Evolutionary conservation across 1,139 yeast genomes (phyloP), one percentile per base, ranked within the genome.

Genomic region (Hemisphaericaspora xylofermentans): DNA sequence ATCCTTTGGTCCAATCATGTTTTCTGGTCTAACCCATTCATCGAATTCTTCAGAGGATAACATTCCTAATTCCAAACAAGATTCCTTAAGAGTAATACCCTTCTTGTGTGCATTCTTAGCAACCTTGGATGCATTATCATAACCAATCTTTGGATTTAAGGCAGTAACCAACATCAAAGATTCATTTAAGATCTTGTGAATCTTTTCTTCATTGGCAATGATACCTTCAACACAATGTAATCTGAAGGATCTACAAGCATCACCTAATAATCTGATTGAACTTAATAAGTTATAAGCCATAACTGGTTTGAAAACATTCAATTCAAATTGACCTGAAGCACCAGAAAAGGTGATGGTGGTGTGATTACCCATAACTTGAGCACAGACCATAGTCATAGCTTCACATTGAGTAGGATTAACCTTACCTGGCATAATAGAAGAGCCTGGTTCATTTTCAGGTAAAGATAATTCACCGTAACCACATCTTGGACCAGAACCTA

Each of bases 361-460:
- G 68, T 94, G 84, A 81, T 94, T 93, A 65, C 98, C 98, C 65
- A 93, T 87, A 28, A 93, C 98, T 75, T 93, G 98, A 48, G 95
- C 81, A 61, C 96, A 91, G 46, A 91, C 96, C 96, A 94, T 95
- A 50, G 98, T 93, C 67, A 93, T 74, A 43, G 98, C 98, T 76
- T 93, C 98, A 68, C 91, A 89, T 75, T 93, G 98, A 44, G 98
- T 93, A 53, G 98, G 98, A 78, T 93, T 93, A 51, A 93, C 98
- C 74, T 93, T 93, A 63, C 98, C 98, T 42, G 98, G 98, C 98
- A 94, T 93, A 67, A 93, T 93, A 24, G 97, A 88, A 46, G 97
- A 88, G 61, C 98, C 98, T 45, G 98, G 98, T 71, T 93, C 98
- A 66, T 94, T 94, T 74, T 91, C 98, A 49, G 98, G 98, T 54